These are phyloP conservation scores for Penicillium fimorum DNA, from an alignment of 495 filamentous ascomycete genomes.

Conservation along the genomic window DNA sequence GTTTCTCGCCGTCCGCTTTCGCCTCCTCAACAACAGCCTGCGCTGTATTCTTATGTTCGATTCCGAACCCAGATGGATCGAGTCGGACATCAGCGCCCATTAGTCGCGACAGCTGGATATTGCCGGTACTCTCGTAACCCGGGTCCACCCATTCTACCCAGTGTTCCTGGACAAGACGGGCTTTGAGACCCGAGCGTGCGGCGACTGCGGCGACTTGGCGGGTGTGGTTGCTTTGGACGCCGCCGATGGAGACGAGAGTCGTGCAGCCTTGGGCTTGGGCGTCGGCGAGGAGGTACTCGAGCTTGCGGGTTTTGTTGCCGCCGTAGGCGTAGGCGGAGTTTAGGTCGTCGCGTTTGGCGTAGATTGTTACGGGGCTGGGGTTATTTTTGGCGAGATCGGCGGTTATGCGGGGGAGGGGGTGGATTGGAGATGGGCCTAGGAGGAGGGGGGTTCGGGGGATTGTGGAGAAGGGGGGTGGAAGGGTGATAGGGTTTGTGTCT, in stretches of 20 bases:
- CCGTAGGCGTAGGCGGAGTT: constrained; percentile 63
- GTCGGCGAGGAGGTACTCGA: constrained; percentile 61
- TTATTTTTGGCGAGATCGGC: constrained; percentile 48
- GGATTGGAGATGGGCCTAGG: constrained; percentile 60
- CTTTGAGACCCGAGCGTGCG: constrained; percentile 50
- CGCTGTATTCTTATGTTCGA: constrained; percentile 58
- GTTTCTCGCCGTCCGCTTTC: constrained; percentile 43
- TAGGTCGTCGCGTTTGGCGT: constrained; percentile 63
- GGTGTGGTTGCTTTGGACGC: constrained; percentile 66
- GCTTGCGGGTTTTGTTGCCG: constrained; percentile 65
- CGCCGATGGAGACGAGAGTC: constrained; percentile 61
- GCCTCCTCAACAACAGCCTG: constrained; percentile 47
- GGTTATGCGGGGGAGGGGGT: constrained; percentile 57
- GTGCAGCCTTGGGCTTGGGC: constrained; percentile 52
- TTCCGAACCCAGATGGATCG: constrained; percentile 52
- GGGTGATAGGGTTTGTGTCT: constrained; percentile 22
- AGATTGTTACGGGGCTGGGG: constrained; percentile 45
- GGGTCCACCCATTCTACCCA: constrained; percentile 57
- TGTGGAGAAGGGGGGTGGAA: constrained; percentile 56
- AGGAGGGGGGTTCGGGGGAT: constrained; percentile 55
- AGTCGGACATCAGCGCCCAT: constrained; percentile 59
- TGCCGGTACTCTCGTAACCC: constrained; percentile 56
- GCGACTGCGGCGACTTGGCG: constrained; percentile 60
- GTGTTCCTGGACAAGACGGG: constrained; percentile 58
- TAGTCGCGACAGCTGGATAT: constrained; percentile 60